Conservation (phyloP, 176 grass and related monocot genomes). For the Rhynchospora pubera region DNA sequence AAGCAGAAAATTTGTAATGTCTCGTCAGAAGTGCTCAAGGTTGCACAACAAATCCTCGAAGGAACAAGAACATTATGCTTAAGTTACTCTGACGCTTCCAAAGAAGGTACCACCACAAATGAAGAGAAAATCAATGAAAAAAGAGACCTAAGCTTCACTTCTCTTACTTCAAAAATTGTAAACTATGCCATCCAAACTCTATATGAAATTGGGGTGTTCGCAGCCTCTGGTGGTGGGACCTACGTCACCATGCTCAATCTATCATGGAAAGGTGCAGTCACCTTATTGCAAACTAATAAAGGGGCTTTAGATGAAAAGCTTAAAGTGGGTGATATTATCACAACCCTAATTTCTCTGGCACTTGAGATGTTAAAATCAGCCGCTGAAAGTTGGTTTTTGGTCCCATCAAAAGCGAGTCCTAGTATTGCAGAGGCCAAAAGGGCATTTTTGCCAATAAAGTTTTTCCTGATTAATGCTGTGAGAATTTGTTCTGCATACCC, state of each 20-base stretch:
- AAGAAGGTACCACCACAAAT: slow-evolving; percentile 29
- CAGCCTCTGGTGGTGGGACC: slow-evolving; percentile 74
- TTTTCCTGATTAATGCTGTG: slow-evolving; percentile 91
- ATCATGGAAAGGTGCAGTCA: slow-evolving; percentile 88
- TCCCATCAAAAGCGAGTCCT: slow-evolving; percentile 23
- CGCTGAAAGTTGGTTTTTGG: slow-evolving; percentile 36
- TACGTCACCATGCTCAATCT: slow-evolving; percentile 64
- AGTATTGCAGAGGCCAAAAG: slow-evolving; percentile 73
- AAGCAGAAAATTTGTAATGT: slow-evolving; percentile 55
- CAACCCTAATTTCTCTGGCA: slow-evolving; percentile 54
- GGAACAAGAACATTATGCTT: slow-evolving; percentile 60
- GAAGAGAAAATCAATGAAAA: slow-evolving; percentile 28
- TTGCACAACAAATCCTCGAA: slow-evolving; percentile 65
- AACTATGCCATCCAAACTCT: slow-evolving; percentile 47
- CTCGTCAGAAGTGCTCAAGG: slow-evolving; percentile 44
- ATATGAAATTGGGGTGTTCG: slow-evolving; percentile 67
- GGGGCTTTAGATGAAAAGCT: slow-evolving; percentile 49
- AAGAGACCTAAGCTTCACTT: slow-evolving; percentile 24
- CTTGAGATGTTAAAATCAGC: slow-evolving; percentile 57
- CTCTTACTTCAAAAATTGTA: slow-evolving; percentile 35
- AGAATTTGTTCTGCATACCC: slow-evolving; percentile 75
- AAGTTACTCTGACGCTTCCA: slow-evolving; percentile 45
- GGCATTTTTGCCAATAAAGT: slow-evolving; percentile 84
- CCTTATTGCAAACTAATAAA: slow-evolving; percentile 81
- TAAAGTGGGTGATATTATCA: slow-evolving; percentile 56